Conservation (phyloP, 768 basidiomycete genomes). For the Mycena galopus region DNA sequence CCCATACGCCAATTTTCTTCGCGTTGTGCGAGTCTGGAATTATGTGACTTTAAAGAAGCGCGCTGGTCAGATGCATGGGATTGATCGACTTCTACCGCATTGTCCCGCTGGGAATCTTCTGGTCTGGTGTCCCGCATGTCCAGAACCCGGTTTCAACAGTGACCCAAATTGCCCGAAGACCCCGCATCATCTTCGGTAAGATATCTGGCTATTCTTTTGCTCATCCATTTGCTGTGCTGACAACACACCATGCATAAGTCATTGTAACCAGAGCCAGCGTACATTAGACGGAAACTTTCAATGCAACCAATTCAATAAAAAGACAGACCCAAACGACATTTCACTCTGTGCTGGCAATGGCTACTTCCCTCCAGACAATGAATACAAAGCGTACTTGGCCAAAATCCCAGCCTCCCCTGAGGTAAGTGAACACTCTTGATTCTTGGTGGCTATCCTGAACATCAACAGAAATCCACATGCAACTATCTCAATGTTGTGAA, state of each 20-base stretch:
- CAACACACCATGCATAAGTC: constrained; percentile 19
- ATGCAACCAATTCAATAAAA: constrained; percentile 36
- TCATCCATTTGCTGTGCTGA: background rate
- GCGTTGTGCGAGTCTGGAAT: constrained; percentile 41
- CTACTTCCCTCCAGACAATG: constrained; percentile 32
- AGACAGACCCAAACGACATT: constrained; percentile 31
- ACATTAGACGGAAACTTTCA: constrained; percentile 41
- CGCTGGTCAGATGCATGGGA: constrained; percentile 42
- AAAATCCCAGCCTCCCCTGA: constrained; percentile 18
- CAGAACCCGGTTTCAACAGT: constrained; percentile 37
- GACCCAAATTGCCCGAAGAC: constrained; percentile 31
- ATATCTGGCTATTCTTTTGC: no score
- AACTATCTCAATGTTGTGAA: no score
- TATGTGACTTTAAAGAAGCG: constrained; percentile 30
- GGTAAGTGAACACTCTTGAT: constrained; percentile 38
- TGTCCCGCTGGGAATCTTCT: constrained; percentile 33
- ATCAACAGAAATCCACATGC: constrained; percentile 43
- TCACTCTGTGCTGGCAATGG: constrained; percentile 30
- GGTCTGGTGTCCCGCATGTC: constrained; percentile 41
- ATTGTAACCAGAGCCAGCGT: constrained; percentile 29
- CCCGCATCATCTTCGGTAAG: constrained; percentile 31
- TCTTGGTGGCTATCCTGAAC: constrained; percentile 25
- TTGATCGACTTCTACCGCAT: constrained; percentile 34
- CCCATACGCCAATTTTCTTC: constrained; percentile 36
- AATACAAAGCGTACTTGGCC: constrained; percentile 33